phyloP scores from a whole-genome alignment of 1,284 basidiomycete species.

The Apiotrichum domesticum region DNA sequence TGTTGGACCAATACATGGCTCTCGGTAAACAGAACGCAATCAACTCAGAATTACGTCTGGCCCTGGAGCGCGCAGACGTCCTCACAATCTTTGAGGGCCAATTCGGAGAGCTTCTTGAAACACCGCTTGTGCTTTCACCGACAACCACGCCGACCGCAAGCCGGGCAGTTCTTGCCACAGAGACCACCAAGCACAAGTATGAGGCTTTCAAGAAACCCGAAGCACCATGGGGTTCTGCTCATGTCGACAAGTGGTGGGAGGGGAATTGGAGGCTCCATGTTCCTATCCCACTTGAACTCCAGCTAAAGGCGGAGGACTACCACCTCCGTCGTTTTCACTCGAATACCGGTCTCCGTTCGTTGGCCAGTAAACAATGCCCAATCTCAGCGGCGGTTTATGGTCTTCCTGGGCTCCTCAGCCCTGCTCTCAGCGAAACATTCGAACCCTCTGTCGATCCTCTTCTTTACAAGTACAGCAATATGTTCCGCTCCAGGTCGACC shows the following conservation, averaged over 20 bases:
- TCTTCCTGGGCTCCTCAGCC: too few species aligned
- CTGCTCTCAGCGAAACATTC: too few species aligned
- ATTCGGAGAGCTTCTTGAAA: not conserved
- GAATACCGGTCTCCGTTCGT: too few species aligned
- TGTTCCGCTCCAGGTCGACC: too few species aligned
- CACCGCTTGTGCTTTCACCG: not conserved
- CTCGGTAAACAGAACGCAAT: not conserved
- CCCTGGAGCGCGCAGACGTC: not conserved
- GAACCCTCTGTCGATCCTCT: too few species aligned
- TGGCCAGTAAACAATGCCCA: too few species aligned
- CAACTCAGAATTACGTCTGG: not conserved
- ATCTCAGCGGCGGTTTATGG: too few species aligned
- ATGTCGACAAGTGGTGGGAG: constrained; percentile 2
- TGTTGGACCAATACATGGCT: not conserved
- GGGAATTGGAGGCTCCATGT: not conserved
- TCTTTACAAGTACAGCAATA: too few species aligned
- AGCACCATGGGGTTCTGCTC: not conserved
- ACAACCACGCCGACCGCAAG: too few species aligned
- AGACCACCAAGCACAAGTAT: not conserved
- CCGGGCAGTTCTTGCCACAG: not conserved
- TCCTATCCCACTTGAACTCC: not conserved
- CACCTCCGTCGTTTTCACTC: not conserved
- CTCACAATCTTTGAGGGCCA: not conserved
- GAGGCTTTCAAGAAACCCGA: not conserved
- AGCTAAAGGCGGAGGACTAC: not conserved